Percentiles rank a stretch among this genome's conserved stretches.
These are phyloP conservation scores for Allomyces macrogynus DNA, from an alignment of 192 early-diverging fungal species.

Conservation along the genomic window DNA sequence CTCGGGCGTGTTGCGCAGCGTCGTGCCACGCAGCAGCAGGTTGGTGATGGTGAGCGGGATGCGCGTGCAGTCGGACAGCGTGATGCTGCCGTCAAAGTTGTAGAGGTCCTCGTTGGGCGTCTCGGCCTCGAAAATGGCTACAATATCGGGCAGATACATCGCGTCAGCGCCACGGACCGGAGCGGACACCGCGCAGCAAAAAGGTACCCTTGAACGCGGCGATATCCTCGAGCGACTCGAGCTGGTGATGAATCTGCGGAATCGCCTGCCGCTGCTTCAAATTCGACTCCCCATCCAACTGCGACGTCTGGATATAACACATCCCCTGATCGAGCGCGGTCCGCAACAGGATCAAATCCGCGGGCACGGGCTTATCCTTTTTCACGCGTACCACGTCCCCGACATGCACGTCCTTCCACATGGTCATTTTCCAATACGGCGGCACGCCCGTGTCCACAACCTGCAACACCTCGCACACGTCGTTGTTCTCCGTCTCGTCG, in stretches of 20 bases:
- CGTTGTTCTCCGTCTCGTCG: conserved; percentile 38
- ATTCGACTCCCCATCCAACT: conserved; percentile 77
- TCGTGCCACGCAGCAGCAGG: conserved; percentile 64
- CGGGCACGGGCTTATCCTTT: conserved; percentile 63
- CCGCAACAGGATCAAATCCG: conserved; percentile 52
- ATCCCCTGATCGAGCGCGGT: conserved; percentile 48
- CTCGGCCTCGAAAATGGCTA: conserved; percentile 32
- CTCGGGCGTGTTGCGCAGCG: conserved; percentile 60
- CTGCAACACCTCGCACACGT: conserved; percentile 26
- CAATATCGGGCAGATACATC: too few species aligned
- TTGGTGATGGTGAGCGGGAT: conserved; percentile 56
- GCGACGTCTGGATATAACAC: conserved; percentile 70
- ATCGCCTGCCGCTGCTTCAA: conserved; percentile 63
- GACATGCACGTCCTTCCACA: conserved; percentile 46
- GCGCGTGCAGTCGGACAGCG: conserved; percentile 7
- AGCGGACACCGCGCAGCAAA: too few species aligned
- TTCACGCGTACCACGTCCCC: conserved; percentile 58
- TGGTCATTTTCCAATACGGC: conserved; percentile 14
- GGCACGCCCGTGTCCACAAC: conserved; percentile 17
- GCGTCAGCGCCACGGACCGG: too few species aligned
- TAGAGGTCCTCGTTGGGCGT: conserved; percentile 58
- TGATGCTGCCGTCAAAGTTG: conserved; percentile 59
- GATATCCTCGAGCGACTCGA: conserved; percentile 21
- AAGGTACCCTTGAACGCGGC: conserved; percentile 24
- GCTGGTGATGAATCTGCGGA: conserved; percentile 27